Percentiles rank a stretch among this genome's conserved stretches.
Evolutionary conservation across 2,329 filamentous ascomycete genomes (phyloP).

Genomic region (Niveomyces coronatus): DNA sequence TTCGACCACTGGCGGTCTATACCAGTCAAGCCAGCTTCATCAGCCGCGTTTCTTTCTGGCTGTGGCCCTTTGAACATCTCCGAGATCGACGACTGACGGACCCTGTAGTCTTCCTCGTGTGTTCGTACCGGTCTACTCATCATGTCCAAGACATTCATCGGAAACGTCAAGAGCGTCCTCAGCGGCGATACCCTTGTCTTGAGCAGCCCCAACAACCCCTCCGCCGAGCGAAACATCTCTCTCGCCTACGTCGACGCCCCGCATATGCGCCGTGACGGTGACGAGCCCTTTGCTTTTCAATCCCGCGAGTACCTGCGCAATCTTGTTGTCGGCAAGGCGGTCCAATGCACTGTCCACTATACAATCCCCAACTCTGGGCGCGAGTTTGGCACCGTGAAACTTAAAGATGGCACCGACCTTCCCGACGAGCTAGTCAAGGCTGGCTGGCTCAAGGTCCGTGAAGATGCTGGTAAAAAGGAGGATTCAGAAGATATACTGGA

Average conservation of each 20-base stretch:
- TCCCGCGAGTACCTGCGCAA: slow-evolving; percentile 88
- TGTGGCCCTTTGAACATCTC: slow-evolving; percentile 15
- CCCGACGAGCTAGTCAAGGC: slow-evolving; percentile 78
- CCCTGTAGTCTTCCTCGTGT: slow-evolving; percentile 11
- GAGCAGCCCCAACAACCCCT: slow-evolving; percentile 68
- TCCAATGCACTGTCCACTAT: slow-evolving; percentile 81
- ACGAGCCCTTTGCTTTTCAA: slow-evolving; percentile 87
- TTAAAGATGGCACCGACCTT: slow-evolving; percentile 65
- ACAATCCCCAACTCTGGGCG: slow-evolving; percentile 74
- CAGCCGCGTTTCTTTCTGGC: not conserved
- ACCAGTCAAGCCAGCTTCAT: no score
- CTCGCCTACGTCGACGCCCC: slow-evolving; percentile 89
- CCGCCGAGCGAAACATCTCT: slow-evolving; percentile 76
- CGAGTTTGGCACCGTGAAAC: slow-evolving; percentile 74
- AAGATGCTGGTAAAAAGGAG: slow-evolving; percentile 87
- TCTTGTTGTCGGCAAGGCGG: slow-evolving; percentile 71
- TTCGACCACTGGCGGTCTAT: no score
- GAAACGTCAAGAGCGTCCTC: slow-evolving; percentile 84
- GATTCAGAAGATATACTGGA: slow-evolving; percentile 65
- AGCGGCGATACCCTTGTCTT: slow-evolving; percentile 89
- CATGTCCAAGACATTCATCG: slow-evolving; percentile 47
- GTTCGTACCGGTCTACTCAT: slow-evolving; percentile 17
- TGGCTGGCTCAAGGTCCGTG: slow-evolving; percentile 86
- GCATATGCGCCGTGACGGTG: slow-evolving; percentile 75
- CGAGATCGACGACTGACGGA: not conserved